Evolutionary conservation across 2,329 filamentous ascomycete genomes (phyloP).

Genomic region (Penicillium sp.): DNA sequence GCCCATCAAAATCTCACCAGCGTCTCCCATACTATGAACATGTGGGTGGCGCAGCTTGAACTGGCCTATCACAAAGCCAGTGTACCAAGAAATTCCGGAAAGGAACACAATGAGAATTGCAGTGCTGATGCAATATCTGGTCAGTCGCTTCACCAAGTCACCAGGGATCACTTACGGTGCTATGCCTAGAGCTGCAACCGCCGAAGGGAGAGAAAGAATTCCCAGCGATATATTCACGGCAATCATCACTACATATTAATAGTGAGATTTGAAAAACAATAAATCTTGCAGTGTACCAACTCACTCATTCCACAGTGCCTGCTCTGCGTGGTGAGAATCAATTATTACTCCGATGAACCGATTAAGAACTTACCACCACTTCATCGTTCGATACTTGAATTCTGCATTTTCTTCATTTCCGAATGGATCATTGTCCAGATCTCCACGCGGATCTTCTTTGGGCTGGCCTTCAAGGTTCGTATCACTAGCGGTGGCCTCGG

Average conservation of each 20-base stretch:
- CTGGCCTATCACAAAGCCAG: slow-evolving; percentile 61
- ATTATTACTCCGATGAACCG: background rate
- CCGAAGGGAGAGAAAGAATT: slow-evolving; percentile 58
- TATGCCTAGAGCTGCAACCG: slow-evolving; percentile 55
- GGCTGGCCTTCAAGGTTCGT: background rate
- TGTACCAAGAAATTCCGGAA: slow-evolving; percentile 59
- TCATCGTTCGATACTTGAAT: slow-evolving; percentile 54
- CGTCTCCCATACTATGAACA: slow-evolving; percentile 68
- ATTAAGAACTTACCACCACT: slow-evolving; percentile 38
- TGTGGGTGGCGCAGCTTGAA: slow-evolving; percentile 60
- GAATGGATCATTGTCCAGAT: slow-evolving; percentile 33
- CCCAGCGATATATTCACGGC: slow-evolving; percentile 61
- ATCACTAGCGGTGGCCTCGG: background rate
- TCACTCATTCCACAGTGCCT: slow-evolving; percentile 42
- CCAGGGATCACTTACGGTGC: slow-evolving; percentile 47
- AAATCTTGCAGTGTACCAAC: background rate
- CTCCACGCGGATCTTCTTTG: background rate
- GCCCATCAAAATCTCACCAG: slow-evolving; percentile 64
- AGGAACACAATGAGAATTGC: slow-evolving; percentile 47
- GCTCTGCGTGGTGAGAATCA: background rate
- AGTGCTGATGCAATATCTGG: background rate
- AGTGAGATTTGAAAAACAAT: background rate
- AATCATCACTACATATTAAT: slow-evolving; percentile 50
- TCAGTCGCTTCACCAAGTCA: slow-evolving; percentile 3
- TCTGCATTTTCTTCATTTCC: slow-evolving; percentile 40